Base-by-base conservation (phyloP, 495 filamentous ascomycete genomes). In the Neurospora discreta region DNA sequence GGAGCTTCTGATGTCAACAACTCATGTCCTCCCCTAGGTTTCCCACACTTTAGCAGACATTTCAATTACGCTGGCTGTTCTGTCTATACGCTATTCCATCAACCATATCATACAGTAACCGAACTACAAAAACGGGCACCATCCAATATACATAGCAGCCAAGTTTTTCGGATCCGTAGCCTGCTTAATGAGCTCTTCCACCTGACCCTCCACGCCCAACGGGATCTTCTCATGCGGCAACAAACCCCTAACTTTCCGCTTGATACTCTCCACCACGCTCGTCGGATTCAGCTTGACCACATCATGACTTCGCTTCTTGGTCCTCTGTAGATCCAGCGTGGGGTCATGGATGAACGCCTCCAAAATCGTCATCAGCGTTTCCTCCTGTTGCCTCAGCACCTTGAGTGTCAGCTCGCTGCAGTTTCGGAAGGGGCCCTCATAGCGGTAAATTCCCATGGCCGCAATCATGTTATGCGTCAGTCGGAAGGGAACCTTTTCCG, bases 401-500 rank as follows among this genome's bases (percentile, higher is more conserved):
- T 86, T 82, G 71, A 97, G 84, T 26, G 92, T 95, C 65, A 97
- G 87, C 82, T 99, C 95, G 71, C 92, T 94, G 67, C 92, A 93
- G 79, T 90, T 90, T 20, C 96, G 89, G 81, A 97, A 99, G 0
- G 94, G 93, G 2, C 96, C 91, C 77, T 98, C 95, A 79, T 93
- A 93, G 68, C 94, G 91, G 77, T 95, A 92, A 40, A 95, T 90
- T 18, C 95, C 95, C 84, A 99, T 97, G 18, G 95, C 96, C 76
- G 96, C 92, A 16, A 94, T 85, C 94, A 99, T 98, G 81, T 99
- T 98, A 80, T 97, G 94, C 10, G 95, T 99, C 46, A 99, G 85
- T 23, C 95, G 92, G 85, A 99, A 99, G n/a, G 95, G 95, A 18
- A 99, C 95, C 67, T 90, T 84, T 79, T 99, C 95, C 0, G 95